Conservation (phyloP, 73 alveolate genomes). For the Paramecium biaurelia region DNA sequence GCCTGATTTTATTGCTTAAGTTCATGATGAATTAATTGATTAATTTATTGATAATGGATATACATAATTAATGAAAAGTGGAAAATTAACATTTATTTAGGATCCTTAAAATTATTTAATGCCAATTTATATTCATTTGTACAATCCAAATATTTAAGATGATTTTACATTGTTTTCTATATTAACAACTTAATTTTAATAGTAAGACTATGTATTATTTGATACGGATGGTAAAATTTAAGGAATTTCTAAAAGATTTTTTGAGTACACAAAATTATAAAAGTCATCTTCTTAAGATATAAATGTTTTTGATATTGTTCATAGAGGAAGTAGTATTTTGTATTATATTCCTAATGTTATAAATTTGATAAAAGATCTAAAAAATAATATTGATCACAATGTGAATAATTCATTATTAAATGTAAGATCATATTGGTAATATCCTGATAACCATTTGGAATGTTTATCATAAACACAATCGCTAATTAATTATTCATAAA, state of each 20-base stretch:
- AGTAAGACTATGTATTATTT: background rate
- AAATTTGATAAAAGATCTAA: background rate
- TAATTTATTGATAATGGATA: background rate
- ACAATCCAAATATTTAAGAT: background rate
- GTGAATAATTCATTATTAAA: background rate
- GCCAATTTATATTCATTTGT: background rate
- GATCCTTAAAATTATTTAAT: background rate
- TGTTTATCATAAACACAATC: background rate
- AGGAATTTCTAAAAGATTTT: background rate
- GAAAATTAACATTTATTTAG: background rate
- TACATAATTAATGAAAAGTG: background rate
- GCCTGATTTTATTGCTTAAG: conserved; percentile 29
- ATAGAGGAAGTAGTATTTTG: background rate
- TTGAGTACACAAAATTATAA: background rate
- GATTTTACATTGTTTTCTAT: background rate
- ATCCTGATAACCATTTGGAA: background rate
- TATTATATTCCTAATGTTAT: background rate
- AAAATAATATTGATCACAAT: background rate
- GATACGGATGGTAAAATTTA: background rate
- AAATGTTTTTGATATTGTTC: background rate
- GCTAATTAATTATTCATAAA: background rate
- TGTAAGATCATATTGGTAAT: background rate
- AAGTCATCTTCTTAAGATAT: background rate
- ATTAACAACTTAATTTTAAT: background rate
- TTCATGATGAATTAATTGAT: conserved; percentile 36